Conservation (phyloP, 1,284 basidiomycete species). For the Trichosporon coremiiforme region DNA sequence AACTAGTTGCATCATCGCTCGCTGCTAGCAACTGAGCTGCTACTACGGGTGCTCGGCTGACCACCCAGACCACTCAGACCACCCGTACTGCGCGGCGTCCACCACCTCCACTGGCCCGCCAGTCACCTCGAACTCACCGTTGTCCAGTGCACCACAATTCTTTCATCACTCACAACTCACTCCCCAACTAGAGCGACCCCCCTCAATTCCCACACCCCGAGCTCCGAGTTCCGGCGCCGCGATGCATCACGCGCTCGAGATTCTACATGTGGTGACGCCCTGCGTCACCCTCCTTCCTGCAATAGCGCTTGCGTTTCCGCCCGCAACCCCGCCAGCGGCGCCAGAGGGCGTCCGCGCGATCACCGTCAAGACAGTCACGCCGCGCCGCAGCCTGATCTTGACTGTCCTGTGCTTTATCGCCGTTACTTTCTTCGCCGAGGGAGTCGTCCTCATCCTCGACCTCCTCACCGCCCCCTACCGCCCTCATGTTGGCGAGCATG, state of each 20-base stretch:
- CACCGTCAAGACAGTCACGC: constrained; percentile 45
- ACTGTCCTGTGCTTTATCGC: constrained; percentile 42
- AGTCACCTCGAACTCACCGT: neutral
- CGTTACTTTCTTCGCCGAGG: constrained; percentile 38
- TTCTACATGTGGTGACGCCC: constrained; percentile 33
- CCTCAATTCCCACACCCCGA: no score
- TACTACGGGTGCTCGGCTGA: no score
- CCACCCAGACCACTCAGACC: neutral
- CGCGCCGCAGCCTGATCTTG: constrained; percentile 44
- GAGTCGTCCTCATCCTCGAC: constrained; percentile 37
- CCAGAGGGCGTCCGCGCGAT: constrained; percentile 45
- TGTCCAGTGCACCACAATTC: neutral
- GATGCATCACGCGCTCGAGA: constrained; percentile 29
- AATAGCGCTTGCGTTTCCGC: constrained; percentile 32
- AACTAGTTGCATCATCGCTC: constrained; percentile 13
- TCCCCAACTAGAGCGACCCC: no score
- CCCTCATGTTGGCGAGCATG: constrained; percentile 19
- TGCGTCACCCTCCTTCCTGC: constrained; percentile 44
- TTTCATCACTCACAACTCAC: neutral
- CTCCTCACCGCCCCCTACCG: constrained; percentile 29
- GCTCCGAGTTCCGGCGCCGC: neutral
- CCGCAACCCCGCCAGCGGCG: constrained; percentile 20
- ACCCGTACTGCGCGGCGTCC: neutral
- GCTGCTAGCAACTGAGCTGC: neutral
- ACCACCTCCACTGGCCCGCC: neutral